Conservation (phyloP, 1,284 basidiomycete species). For the Puccinia hordei region DNA sequence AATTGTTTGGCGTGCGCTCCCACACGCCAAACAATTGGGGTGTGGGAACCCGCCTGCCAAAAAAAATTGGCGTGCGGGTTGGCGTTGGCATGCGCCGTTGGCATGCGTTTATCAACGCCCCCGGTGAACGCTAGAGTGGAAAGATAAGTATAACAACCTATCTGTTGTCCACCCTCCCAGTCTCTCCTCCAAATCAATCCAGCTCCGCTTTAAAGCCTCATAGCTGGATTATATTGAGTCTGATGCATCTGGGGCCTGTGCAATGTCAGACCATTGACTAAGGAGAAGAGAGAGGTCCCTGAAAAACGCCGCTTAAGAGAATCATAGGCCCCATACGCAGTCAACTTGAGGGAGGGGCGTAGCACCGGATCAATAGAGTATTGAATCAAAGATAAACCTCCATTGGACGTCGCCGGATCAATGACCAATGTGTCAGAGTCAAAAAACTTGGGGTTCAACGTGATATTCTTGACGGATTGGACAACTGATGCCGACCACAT, state of each 20-base stretch:
- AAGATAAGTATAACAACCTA: not conserved
- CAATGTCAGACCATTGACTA: not conserved
- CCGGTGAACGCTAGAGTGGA: not conserved
- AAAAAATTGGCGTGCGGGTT: too few species aligned
- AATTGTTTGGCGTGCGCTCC: too few species aligned
- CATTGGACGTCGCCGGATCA: not conserved
- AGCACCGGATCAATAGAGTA: not conserved
- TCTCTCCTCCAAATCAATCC: not conserved
- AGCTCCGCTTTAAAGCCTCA: not conserved
- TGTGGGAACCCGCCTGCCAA: too few species aligned
- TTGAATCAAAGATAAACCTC: not conserved
- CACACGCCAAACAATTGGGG: too few species aligned
- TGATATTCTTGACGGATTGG: too few species aligned
- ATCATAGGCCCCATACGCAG: constrained; percentile 11
- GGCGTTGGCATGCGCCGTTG: too few species aligned
- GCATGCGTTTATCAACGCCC: too few species aligned
- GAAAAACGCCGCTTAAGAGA: constrained; percentile 1
- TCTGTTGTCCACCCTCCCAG: not conserved
- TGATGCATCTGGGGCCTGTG: constrained; percentile 1
- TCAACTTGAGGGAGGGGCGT: constrained; percentile 1
- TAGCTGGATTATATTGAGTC: not conserved
- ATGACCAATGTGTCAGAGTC: too few species aligned
- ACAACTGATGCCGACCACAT: too few species aligned
- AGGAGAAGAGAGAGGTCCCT: constrained; percentile 22
- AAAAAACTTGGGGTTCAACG: too few species aligned